These are phyloP conservation scores for Quercus berberidifolia DNA, from an alignment of 306 rosid genomes.

Conservation along the genomic window DNA sequence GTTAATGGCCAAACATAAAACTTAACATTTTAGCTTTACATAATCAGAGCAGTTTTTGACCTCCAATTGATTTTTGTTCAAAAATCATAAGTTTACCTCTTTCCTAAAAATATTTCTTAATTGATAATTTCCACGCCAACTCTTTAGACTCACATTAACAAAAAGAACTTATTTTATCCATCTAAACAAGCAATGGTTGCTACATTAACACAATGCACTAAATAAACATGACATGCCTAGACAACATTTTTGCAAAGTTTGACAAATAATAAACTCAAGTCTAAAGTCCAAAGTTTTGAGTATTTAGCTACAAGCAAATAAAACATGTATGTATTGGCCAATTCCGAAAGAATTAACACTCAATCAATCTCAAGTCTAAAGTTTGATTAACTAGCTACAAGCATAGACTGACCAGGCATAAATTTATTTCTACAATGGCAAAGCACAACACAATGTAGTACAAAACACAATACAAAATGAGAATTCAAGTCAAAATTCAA, in stretches of 20 bases:
- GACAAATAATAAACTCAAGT: neutral
- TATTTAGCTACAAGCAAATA: too few species aligned
- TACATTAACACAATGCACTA: neutral
- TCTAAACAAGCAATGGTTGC: neutral
- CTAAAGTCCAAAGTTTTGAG: neutral
- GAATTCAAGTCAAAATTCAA: constrained; percentile 6
- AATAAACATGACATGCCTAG: neutral
- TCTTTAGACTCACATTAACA: neutral
- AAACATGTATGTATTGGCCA: too few species aligned
- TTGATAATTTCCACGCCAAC: neutral
- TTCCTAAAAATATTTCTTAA: neutral
- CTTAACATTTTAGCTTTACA: neutral
- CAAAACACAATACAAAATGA: neutral
- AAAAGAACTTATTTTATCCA: neutral
- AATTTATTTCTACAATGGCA: too few species aligned
- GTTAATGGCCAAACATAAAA: neutral
- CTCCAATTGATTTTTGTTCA: neutral
- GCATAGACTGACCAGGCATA: neutral
- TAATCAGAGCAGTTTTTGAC: neutral
- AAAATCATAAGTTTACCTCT: neutral
- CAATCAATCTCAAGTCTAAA: neutral
- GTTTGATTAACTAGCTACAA: neutral
- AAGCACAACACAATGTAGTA: neutral
- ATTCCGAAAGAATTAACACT: too few species aligned
- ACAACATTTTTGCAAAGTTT: neutral